Evolutionary conservation across 805 yeast species (phyloP).

Genomic region (Maudiozyma turicensis): DNA sequence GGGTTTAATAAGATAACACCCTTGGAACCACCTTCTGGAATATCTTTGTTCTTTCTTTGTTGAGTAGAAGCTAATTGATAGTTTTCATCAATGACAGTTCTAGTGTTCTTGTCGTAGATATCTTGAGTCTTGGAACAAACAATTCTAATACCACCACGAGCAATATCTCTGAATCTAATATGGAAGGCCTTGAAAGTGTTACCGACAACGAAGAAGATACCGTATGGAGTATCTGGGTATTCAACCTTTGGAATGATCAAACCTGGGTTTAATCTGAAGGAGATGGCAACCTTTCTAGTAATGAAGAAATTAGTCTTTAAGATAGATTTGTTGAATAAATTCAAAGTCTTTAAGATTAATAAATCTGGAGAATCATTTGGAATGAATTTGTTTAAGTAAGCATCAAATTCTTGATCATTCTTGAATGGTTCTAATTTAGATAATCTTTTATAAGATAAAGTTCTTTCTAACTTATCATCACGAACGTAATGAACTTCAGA

Average conservation of each 20-base stretch:
- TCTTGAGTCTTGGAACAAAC: slow-evolving; percentile 81
- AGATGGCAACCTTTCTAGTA: slow-evolving; percentile 88
- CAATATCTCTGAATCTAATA: slow-evolving; percentile 90
- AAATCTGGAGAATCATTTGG: slow-evolving; percentile 71
- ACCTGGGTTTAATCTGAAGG: slow-evolving; percentile 81
- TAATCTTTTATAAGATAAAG: slow-evolving; percentile 80
- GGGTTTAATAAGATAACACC: slow-evolving; percentile 88
- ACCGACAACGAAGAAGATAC: slow-evolving; percentile 93
- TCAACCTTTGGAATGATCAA: slow-evolving; percentile 70
- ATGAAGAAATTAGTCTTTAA: slow-evolving; percentile 90
- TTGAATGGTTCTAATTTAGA: slow-evolving; percentile 68
- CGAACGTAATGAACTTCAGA: slow-evolving; percentile 84
- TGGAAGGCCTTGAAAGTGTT: slow-evolving; percentile 97
- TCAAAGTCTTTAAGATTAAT: slow-evolving; percentile 71
- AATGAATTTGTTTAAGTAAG: slow-evolving; percentile 54
- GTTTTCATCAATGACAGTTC: slow-evolving; percentile 91
- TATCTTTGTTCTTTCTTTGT: slow-evolving; percentile 94
- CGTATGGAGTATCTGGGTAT: slow-evolving; percentile 88
- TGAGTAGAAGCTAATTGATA: slow-evolving; percentile 93
- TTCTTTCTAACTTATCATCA: slow-evolving; percentile 45
- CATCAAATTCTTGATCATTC: slow-evolving; percentile 64
- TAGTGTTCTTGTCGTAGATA: slow-evolving; percentile 73
- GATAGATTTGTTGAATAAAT: slow-evolving; percentile 74
- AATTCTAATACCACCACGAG: slow-evolving; percentile 96
- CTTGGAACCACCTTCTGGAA: slow-evolving; percentile 98